Conservation (phyloP, 75 land plant genomes). For the Isoetes taiwanensis region DNA sequence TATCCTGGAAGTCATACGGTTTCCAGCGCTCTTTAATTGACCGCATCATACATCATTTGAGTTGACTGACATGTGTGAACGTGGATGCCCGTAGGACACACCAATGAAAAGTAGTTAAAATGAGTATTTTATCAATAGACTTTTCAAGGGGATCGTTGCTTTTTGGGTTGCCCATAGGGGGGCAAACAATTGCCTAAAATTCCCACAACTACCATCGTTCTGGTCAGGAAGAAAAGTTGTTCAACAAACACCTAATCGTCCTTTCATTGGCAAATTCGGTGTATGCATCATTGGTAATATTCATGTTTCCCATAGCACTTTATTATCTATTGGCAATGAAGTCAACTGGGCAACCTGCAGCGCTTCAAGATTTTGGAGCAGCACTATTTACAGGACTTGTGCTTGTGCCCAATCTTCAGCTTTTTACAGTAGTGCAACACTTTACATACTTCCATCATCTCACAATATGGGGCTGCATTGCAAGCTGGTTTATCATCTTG, state of each 20-base stretch:
- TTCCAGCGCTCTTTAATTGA: too few species aligned
- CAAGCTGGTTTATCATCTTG: background rate
- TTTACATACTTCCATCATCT: background rate
- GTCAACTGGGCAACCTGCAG: background rate
- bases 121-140: too few species aligned
- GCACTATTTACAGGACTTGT: background rate
- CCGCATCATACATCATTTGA: too few species aligned
- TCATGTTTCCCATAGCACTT: background rate
- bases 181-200: background rate
- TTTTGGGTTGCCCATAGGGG: too few species aligned
- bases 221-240: background rate
- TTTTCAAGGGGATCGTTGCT: too few species aligned
- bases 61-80: too few species aligned
- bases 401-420: constrained; percentile 1
- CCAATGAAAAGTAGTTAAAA: too few species aligned
- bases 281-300: background rate
- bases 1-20: too few species aligned
- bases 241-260: background rate
- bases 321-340: background rate
- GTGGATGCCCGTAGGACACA: too few species aligned
- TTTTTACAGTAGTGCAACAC: background rate
- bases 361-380: constrained; percentile 5
- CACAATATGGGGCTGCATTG: background rate
- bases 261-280: background rate
- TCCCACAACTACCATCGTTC: background rate